Evolutionary conservation across 2,329 filamentous ascomycete genomes (phyloP).

Genomic region (Fusarium sororula): DNA sequence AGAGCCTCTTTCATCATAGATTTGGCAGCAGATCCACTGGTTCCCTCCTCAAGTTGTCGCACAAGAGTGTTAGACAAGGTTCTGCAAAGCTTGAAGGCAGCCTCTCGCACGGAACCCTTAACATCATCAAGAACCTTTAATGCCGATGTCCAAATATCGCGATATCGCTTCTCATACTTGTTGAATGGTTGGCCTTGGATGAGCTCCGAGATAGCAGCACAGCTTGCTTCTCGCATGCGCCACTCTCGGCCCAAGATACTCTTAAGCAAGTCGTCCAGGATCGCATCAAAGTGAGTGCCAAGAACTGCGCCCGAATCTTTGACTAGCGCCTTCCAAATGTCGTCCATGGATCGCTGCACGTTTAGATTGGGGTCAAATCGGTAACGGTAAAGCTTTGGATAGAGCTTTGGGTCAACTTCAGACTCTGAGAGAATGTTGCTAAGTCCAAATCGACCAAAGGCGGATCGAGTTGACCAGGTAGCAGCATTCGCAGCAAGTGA

Average conservation of each 20-base stretch:
- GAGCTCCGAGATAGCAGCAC: slow-evolving; percentile 87
- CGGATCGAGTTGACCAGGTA: slow-evolving; percentile 96
- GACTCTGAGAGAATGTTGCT: slow-evolving; percentile 92
- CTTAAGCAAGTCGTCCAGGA: slow-evolving; percentile 86
- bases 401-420: slow-evolving; percentile 88
- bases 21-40: slow-evolving; percentile 73
- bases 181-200: slow-evolving; percentile 80
- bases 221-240: slow-evolving; percentile 92
- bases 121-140: slow-evolving; percentile 97
- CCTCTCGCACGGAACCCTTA: slow-evolving; percentile 85
- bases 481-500: slow-evolving; percentile 94
- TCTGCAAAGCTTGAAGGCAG: slow-evolving; percentile 84
- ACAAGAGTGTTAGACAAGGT: slow-evolving; percentile 86
- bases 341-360: slow-evolving; percentile 94
- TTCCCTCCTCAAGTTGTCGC: slow-evolving; percentile 83
- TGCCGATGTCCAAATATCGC: slow-evolving; percentile 83
- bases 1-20: slow-evolving; percentile 87
- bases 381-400: slow-evolving; percentile 94
- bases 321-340: slow-evolving; percentile 96
- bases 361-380: slow-evolving; percentile 94
- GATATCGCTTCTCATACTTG: slow-evolving; percentile 85
- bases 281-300: slow-evolving; percentile 84
- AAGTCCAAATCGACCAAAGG: slow-evolving; percentile 92
- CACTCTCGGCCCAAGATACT: slow-evolving; percentile 92
- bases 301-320: slow-evolving; percentile 84